Base-by-base conservation (phyloP, 371 early-diverging fungal species). In the Syncephalis plumigaleata region DNA sequence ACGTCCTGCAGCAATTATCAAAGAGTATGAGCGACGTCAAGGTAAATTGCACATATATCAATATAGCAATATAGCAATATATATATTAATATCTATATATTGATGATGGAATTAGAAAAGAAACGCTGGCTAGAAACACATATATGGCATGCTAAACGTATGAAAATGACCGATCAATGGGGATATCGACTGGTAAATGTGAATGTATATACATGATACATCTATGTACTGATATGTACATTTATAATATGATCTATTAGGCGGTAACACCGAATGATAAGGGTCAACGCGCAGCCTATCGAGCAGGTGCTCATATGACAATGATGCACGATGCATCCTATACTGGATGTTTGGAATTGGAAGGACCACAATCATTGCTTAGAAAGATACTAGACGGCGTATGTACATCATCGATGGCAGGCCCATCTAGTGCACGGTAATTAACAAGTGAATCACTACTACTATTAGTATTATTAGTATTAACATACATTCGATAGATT, bases 91-190 rank as follows among this genome's bases (percentile, higher is more conserved):
- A n/a, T n/a, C n/a, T n/a, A 25, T 55, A 47, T 42, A 37, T n/a
- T n/a, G n/a, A n/a, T n/a, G n/a, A n/a, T 17, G 31, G 24, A 42
- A 1, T 26, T 56, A 77, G 77, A 51, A 9, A 61, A 68, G 1
- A 78, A 79, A n/a, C 66, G 73, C 23, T 96, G 95, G 97, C 58
- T 96, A 23, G 92, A 92, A 59, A 95, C 96, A n/a, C 97, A 96
- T 63, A 71, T 95, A 26, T 96, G 96, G 95, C 94, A 95, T 53
- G 81, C 92, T 7, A 96, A 96, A 57, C 71, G 97, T 44, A 86
- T 92, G 83, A 80, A 88, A 44, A 94, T 96, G 95, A 57, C 46
- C 20, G 74, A 86, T 45, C 55, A 73, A n/a, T 92, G 91, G 92
- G 91, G 91, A 0, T 81, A 76, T 56, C 67, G 75, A 48, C 55